Percentiles rank a stretch among this genome's conserved stretches.
Evolutionary conservation across 805 yeast genomes (phyloP).

Genomic region (Metschnikowia continentalis): DNA sequence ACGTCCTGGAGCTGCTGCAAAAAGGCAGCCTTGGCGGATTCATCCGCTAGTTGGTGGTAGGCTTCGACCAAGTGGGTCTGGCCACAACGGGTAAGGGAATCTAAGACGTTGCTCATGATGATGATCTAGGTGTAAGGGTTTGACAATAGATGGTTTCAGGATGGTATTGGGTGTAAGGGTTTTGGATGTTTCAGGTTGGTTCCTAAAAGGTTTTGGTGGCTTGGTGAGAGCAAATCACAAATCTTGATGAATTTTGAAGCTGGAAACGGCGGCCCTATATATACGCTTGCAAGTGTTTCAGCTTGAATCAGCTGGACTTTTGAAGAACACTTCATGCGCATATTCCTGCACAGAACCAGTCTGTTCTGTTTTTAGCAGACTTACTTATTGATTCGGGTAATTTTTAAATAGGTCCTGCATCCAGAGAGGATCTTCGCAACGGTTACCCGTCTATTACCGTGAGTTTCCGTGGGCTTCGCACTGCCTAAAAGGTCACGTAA

Average conservation of each 20-base stretch:
- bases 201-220: not conserved
- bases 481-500: too few relatives aligned
- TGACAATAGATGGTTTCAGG: too few relatives aligned
- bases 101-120: not conserved
- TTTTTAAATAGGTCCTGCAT: not conserved
- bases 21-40: constrained; percentile 30
- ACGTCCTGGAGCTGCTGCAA: constrained; percentile 40
- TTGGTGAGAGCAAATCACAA: too few relatives aligned
- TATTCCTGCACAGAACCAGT: not conserved
- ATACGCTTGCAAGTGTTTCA: not conserved
- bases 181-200: not conserved
- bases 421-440: too few relatives aligned
- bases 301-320: not conserved
- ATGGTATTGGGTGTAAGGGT: too few relatives aligned
- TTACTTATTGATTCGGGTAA: constrained; percentile 19
- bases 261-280: not conserved
- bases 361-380: constrained; percentile 5
- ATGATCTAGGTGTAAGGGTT: not conserved
- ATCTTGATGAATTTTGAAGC: not conserved
- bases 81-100: constrained; percentile 17
- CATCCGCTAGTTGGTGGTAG: constrained; percentile 36
- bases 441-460: too few relatives aligned
- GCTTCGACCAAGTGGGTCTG: constrained; percentile 52
- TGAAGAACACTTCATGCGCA: constrained; percentile 1
- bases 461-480: too few relatives aligned